phyloP scores from a whole-genome alignment of 1,139 yeast species.

The Kurtzmaniella quercitrusa region DNA sequence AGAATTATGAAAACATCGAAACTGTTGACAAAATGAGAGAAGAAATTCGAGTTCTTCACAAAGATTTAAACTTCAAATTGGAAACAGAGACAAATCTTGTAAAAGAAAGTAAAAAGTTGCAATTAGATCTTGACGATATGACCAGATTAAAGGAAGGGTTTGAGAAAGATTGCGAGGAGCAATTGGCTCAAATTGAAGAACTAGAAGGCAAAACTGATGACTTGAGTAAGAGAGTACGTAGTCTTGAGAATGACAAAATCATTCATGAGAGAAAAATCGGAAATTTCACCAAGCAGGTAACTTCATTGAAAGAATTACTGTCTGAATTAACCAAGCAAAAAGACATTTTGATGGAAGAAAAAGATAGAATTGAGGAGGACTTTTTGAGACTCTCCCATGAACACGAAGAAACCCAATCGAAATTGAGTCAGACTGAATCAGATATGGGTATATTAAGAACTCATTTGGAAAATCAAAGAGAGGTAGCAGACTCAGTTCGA shows the following conservation, averaged over 20 bases:
- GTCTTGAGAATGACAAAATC: conserved; percentile 40
- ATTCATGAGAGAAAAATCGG: conserved; percentile 44
- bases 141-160: conserved; percentile 42
- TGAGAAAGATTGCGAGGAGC: conserved; percentile 49
- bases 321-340: conserved; percentile 48
- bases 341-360: conserved; percentile 44
- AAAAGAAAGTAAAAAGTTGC: conserved; percentile 59
- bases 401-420: conserved; percentile 38
- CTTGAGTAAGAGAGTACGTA: conserved; percentile 44
- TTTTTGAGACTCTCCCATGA: conserved; percentile 40
- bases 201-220: conserved; percentile 41
- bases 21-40: conserved; percentile 43
- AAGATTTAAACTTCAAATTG: conserved; percentile 53
- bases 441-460: conserved; percentile 30
- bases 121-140: conserved; percentile 58
- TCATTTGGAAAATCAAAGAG: conserved; percentile 33
- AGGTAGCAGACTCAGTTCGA: conserved; percentile 29
- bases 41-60: conserved; percentile 56
- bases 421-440: conserved; percentile 27
- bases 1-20: conserved; percentile 42
- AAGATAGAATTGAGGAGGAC: conserved; percentile 43
- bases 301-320: conserved; percentile 47
- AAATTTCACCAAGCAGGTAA: conserved; percentile 47
- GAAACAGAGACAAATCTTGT: conserved; percentile 62
- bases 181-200: conserved; percentile 48